A percentile compares a stretch with the other conserved stretches of the same genome.
Evolutionary conservation across 805 yeast species (phyloP).

Genomic region (Metahyphopichia silvanorum): DNA sequence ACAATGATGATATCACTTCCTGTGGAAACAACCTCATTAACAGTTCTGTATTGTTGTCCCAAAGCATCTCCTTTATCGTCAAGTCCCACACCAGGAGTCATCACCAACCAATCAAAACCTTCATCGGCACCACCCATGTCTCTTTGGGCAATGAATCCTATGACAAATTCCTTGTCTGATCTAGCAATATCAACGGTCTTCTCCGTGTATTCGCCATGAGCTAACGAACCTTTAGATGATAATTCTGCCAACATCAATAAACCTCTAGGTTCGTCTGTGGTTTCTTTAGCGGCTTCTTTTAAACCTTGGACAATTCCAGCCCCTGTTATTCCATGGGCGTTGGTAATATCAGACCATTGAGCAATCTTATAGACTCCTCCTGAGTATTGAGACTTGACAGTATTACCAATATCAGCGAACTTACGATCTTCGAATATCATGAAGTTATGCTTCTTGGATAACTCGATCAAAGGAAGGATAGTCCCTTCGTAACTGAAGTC

Average conservation of each 20-base stretch:
- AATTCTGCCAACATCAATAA: constrained; percentile 93
- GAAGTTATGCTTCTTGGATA: constrained; percentile 81
- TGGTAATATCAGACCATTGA: constrained; percentile 94
- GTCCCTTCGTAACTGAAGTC: constrained; percentile 85
- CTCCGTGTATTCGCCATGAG: constrained; percentile 85
- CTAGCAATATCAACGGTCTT: constrained; percentile 90
- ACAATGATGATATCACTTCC: constrained; percentile 97
- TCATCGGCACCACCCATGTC: constrained; percentile 80
- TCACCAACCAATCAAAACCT: constrained; percentile 91
- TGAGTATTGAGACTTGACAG: constrained; percentile 89
- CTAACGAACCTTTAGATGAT: constrained; percentile 90
- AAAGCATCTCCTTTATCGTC: constrained; percentile 94
- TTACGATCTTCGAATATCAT: constrained; percentile 95
- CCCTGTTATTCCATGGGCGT: constrained; percentile 97
- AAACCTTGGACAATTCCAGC: constrained; percentile 88
- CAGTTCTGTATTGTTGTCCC: constrained; percentile 97
- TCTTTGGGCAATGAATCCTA: constrained; percentile 94
- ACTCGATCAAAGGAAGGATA: constrained; percentile 63
- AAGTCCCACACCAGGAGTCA: constrained; percentile 98
- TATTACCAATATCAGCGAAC: constrained; percentile 97
- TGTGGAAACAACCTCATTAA: constrained; percentile 71
- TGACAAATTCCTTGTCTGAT: constrained; percentile 81
- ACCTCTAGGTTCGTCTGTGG: constrained; percentile 78
- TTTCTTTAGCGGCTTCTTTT: constrained; percentile 72
- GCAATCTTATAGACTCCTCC: constrained; percentile 90